Evolutionary conservation across 257 asterid genomes (phyloP), one percentile per base, ranked within the genome.

Genomic region (Cinchona pubescens): DNA sequence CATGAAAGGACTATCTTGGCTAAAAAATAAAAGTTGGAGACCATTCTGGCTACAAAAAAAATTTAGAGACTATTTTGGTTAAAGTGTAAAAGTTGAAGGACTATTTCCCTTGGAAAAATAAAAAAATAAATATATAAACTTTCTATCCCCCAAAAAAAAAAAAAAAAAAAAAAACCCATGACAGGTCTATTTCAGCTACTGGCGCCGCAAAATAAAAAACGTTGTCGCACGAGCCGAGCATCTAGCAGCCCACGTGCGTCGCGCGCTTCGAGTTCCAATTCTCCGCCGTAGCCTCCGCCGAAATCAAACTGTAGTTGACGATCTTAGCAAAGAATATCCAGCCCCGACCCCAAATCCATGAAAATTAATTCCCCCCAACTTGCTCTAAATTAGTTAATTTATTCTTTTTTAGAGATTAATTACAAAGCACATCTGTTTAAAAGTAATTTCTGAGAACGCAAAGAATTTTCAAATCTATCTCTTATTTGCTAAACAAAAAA

Each of bases 181-280:
- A 46, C 32, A 34, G 51, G 3, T 15, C 42, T 46, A 15, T 40
- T 68, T 29, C 61, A 83, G 86, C 15, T 14, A 74, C 49, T 80
- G 76, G 80, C 84, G 86, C 83, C 88, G 86, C 82, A 77, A 82
- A 80, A 55, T 79, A 71, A 68, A 43, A 71, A 40, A 62, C 43
- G 8, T 13, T 67, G 84, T 49, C 77, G 67, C 56, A n/a, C 6
- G 30, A 42, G 65, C 75, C n/a, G n/a, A n/a, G n/a, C n/a, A n/a
- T n/a, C n/a, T n/a, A 63, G 79, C 78, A 55, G 76, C 49, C 74
- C 87, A 83, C 85, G 83, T 83, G 83, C 12, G 5, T 67, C 21
- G 32, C 73, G 69, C 62, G 45, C 46, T 69, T 53, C 74, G 38
- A 42, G 38, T 61, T 58, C 76, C 78, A 30, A 35, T 8, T 73